These are phyloP conservation scores for Quercus engelmannii DNA, from an alignment of 306 rosid species.

Conservation along the genomic window DNA sequence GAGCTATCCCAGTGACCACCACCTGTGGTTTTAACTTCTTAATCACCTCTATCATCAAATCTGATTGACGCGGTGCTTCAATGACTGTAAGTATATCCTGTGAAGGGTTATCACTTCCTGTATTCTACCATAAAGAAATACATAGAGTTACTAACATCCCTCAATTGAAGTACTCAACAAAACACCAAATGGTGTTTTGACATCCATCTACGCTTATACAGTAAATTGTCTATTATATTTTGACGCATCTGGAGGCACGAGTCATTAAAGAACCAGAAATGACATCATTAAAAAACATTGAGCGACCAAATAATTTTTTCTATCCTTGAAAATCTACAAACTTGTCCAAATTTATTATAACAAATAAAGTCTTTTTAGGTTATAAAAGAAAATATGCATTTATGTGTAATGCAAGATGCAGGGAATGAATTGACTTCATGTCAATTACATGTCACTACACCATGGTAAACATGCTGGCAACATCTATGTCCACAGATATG, in stretches of 20 bases:
- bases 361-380: background rate
- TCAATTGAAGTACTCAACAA: slow-evolving; percentile 6
- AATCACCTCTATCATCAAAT: slow-evolving; percentile 85
- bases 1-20: slow-evolving; percentile 92
- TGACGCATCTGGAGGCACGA: background rate
- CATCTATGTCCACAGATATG: background rate
- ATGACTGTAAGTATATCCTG: slow-evolving; percentile 65
- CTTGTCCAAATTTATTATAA: background rate
- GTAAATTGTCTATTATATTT: background rate
- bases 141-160: slow-evolving; percentile 17
- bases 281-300: background rate
- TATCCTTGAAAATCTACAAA: background rate
- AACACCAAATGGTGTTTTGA: background rate
- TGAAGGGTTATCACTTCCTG: slow-evolving; percentile 28
- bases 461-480: background rate
- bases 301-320: background rate
- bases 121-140: slow-evolving; percentile 34
- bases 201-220: background rate
- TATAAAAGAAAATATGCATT: no score
- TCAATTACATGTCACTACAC: background rate
- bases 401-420: background rate
- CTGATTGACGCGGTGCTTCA: slow-evolving; percentile 97
- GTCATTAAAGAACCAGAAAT: background rate
- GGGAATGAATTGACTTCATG: background rate
- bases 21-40: slow-evolving; percentile 91